Evolutionary conservation across 2,329 filamentous ascomycete genomes (phyloP), one percentile per base, ranked within the genome.

Genomic region (Colletotrichum spaethianum): DNA sequence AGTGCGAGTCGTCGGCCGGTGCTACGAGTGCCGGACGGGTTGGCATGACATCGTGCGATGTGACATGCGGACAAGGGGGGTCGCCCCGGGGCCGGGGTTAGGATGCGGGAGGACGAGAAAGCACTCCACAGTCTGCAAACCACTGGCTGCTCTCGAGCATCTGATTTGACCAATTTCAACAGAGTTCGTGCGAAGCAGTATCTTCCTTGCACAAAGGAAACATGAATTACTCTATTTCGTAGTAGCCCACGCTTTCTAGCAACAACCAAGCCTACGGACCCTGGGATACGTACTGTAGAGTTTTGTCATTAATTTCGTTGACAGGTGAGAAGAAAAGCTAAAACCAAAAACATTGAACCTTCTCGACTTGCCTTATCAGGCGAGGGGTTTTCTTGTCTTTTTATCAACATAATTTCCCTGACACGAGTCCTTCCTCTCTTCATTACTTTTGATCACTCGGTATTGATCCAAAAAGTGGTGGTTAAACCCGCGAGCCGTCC

Each of bases 21-120:
- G 56, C 56, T 67, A 28, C 40, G 63, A 62, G 23, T 62, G 57
- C 50, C 63, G 57, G 57, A 26, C 48, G 52, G 40, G 57, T 62
- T 67, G 63, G 26, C 62, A 65, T 46, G 62, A 65, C 62, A 56
- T 64, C 61, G 61, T 46, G 50, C 8, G 38, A 56, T 52, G 50
- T 65, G 52, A 36, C 52, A 65, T 46, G 38, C 18, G 36, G 61
- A 50, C 55, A 40, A 59, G 55, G 38, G 36, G 56, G 56, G 50
- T 20, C n/a, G 4, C n/a, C 36, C 55, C 44, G 46, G 60, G n/a
- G 23, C 48, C 48, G 48, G 33, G 33, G 36, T 26, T 48, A 33
- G 36, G 61, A 46, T 20, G 28, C 23, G 8, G 12, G n/a, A 26
- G n/a, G 38, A 12, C 28, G 28, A 57, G 23, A 55, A 18, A 23